These are phyloP conservation scores for Musa troglodytarum DNA, from an alignment of 176 grass and related monocot genomes.

Conservation along the genomic window DNA sequence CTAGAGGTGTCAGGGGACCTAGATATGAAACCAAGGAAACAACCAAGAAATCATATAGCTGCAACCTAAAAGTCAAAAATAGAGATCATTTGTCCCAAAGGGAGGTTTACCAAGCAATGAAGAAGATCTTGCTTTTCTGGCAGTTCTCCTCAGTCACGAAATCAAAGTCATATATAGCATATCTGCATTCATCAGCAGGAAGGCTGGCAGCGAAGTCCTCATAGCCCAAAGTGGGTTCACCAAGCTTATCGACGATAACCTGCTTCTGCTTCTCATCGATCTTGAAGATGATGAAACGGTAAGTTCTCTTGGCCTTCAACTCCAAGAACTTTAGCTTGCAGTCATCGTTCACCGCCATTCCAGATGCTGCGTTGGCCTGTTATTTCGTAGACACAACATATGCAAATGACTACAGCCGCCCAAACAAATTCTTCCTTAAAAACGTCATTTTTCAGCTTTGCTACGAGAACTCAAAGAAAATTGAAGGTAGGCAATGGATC, in stretches of 20 bases:
- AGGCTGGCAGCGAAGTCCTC: not conserved
- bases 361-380: not conserved
- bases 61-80: not conserved
- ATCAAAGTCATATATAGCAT: not conserved
- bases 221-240: not conserved
- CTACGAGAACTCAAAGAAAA: no score
- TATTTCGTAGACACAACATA: not conserved
- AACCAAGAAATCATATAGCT: not conserved
- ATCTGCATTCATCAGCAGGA: not conserved
- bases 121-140: not conserved
- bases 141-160: not conserved
- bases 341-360: not conserved
- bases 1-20: not conserved
- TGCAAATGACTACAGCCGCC: not conserved
- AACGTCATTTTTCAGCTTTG: not conserved
- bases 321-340: constrained; percentile 1
- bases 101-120: not conserved
- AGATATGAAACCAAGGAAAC: not conserved
- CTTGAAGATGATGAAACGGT: not conserved
- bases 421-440: not conserved
- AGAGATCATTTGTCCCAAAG: not conserved
- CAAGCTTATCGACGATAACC: not conserved
- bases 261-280: not conserved
- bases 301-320: not conserved
- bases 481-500: no score